phyloP scores from a whole-genome alignment of 495 filamentous ascomycete species.

The Letharia columbiana region DNA sequence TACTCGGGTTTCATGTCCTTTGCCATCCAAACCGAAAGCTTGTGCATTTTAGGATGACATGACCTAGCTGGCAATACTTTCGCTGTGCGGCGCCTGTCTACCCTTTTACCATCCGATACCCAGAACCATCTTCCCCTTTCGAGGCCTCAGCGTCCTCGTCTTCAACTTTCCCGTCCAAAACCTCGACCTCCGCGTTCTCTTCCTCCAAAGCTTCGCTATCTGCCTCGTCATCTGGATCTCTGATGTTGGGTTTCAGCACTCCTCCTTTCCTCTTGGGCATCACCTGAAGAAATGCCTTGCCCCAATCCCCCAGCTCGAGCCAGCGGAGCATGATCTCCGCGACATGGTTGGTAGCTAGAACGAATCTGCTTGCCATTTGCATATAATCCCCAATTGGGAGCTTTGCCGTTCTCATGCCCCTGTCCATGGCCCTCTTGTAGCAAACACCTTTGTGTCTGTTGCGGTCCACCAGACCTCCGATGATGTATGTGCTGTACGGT shows the following conservation, averaged over 20 bases:
- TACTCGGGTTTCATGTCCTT: background rate
- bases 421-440: constrained; percentile 67
- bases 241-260: constrained; percentile 34
- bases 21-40: background rate
- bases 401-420: constrained; percentile 76
- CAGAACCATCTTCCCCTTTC: background rate
- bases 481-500: constrained; percentile 81
- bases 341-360: constrained; percentile 90
- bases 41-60: background rate
- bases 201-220: background rate
- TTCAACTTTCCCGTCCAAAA: background rate
- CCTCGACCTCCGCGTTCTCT: background rate
- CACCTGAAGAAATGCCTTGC: constrained; percentile 72
- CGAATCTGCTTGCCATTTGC: constrained; percentile 71
- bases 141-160: constrained; percentile 1
- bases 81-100: background rate
- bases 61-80: background rate
- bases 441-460: constrained; percentile 93
- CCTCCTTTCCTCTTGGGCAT: constrained; percentile 82
- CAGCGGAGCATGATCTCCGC: constrained; percentile 92
- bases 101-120: background rate
- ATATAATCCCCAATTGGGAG: constrained; percentile 89
- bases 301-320: constrained; percentile 85
- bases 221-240: background rate
- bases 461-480: constrained; percentile 89